phyloP scores from a whole-genome alignment of 352 stramenopile genomes.

The Phytophthora pini region DNA sequence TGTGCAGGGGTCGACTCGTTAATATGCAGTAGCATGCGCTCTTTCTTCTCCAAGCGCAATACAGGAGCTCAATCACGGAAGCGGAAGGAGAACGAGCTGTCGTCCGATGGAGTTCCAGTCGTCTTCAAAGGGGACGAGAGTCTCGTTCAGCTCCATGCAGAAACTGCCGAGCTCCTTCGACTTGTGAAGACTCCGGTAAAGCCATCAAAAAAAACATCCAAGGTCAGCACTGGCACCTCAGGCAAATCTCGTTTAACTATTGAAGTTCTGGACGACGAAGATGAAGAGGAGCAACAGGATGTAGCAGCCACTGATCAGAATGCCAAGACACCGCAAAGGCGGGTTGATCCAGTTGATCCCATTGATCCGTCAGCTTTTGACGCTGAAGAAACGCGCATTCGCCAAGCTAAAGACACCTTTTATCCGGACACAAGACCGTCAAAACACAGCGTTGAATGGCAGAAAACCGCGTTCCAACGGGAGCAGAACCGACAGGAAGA shows the following conservation, averaged over 20 bases:
- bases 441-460: constrained; percentile 56
- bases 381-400: constrained; percentile 63
- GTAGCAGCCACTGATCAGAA: constrained; percentile 4
- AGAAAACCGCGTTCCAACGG: constrained; percentile 39
- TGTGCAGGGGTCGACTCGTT: constrained; percentile 16
- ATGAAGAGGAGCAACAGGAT: constrained; percentile 17
- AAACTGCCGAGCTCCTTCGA: constrained; percentile 64
- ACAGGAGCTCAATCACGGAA: constrained; percentile 16
- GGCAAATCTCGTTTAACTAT: constrained; percentile 65
- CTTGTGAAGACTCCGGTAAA: constrained; percentile 58
- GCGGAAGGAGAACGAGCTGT: constrained; percentile 26
- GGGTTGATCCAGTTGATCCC: constrained; percentile 2
- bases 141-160: constrained; percentile 64
- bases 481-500: constrained; percentile 51
- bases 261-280: constrained; percentile 67
- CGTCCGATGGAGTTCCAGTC: constrained; percentile 16
- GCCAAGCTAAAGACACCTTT: constrained; percentile 63
- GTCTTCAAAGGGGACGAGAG: constrained; percentile 55
- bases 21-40: constrained; percentile 37
- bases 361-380: constrained; percentile 63
- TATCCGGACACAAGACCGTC: constrained; percentile 57
- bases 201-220: constrained; percentile 29
- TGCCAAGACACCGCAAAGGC: neutral
- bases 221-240: constrained; percentile 7
- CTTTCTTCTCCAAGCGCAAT: constrained; percentile 52